A percentile compares a stretch with the other conserved stretches of the same genome.
phyloP scores from a whole-genome alignment of 2,329 filamentous ascomycete species.

The Epichloe sibirici region DNA sequence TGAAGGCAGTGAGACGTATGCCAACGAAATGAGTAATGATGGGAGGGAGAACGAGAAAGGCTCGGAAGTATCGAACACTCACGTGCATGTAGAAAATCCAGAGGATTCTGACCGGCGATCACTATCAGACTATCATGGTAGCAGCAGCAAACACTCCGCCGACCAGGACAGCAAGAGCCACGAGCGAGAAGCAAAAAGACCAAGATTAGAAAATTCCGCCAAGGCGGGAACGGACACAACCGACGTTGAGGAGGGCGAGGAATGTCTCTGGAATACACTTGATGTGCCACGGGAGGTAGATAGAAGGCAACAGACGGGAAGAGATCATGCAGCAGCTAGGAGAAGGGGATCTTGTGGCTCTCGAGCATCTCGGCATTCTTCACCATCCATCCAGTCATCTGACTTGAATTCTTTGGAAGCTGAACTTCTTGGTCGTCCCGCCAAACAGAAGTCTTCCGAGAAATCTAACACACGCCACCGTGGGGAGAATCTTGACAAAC shows the following conservation, averaged over 20 bases:
- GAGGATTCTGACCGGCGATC: background rate
- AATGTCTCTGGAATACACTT: conserved; percentile 8
- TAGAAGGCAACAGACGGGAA: conserved; percentile 1
- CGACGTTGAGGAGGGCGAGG: conserved; percentile 15
- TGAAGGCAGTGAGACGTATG: background rate
- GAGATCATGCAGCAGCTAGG: background rate
- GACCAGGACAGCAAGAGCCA: background rate
- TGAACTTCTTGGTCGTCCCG: conserved; percentile 23
- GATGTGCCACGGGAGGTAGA: conserved; percentile 6
- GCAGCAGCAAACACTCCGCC: background rate
- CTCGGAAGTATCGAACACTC: background rate
- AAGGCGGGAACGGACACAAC: conserved; percentile 15
- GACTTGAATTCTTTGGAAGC: conserved; percentile 27
- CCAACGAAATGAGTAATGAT: background rate
- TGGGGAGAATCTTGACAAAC: conserved; percentile 8
- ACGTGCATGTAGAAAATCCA: background rate
- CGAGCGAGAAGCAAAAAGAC: background rate
- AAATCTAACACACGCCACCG: conserved; percentile 12
- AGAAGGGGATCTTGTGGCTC: conserved; percentile 13
- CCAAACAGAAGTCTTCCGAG: conserved; percentile 18
- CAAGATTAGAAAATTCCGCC: background rate
- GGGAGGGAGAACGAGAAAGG: background rate
- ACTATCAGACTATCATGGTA: background rate
- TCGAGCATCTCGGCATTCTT: conserved; percentile 17
- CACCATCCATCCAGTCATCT: conserved; percentile 21